A percentile compares a stretch with the other conserved stretches of the same genome.
Conservation (phyloP, 208 protist genomes). For the Trichomonas tenax region DNA sequence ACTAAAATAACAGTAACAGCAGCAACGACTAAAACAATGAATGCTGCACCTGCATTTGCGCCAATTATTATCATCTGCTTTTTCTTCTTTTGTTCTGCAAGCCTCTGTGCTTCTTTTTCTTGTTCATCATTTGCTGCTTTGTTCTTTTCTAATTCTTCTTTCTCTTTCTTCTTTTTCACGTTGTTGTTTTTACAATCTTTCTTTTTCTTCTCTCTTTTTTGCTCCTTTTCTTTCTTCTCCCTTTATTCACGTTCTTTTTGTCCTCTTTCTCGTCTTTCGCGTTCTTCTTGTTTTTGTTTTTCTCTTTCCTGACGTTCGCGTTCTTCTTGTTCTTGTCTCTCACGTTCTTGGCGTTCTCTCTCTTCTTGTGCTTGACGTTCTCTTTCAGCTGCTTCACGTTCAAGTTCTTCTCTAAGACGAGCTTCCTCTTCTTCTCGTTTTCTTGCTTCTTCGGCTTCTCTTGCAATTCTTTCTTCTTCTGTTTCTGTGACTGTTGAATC, state of each 20-base stretch:
- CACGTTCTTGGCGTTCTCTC: neutral
- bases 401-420: neutral
- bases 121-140: neutral
- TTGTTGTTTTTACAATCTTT: neutral
- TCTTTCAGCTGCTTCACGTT: neutral
- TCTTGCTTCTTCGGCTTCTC: neutral
- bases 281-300: neutral
- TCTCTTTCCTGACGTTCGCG: neutral
- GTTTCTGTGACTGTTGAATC: neutral
- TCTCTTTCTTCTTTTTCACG: neutral
- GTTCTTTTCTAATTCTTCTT: neutral
- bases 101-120: neutral
- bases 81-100: neutral
- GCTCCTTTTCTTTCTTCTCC: neutral
- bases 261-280: neutral
- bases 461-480: neutral
- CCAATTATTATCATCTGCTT: neutral
- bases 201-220: neutral
- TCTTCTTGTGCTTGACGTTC: neutral
- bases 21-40: too few relatives aligned
- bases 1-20: too few relatives aligned
- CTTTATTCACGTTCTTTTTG: neutral
- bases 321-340: neutral
- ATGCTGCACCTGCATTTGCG: too few relatives aligned
- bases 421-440: neutral